Conservation (phyloP, 1,284 basidiomycete genomes). For the Malassezia furfur region DNA sequence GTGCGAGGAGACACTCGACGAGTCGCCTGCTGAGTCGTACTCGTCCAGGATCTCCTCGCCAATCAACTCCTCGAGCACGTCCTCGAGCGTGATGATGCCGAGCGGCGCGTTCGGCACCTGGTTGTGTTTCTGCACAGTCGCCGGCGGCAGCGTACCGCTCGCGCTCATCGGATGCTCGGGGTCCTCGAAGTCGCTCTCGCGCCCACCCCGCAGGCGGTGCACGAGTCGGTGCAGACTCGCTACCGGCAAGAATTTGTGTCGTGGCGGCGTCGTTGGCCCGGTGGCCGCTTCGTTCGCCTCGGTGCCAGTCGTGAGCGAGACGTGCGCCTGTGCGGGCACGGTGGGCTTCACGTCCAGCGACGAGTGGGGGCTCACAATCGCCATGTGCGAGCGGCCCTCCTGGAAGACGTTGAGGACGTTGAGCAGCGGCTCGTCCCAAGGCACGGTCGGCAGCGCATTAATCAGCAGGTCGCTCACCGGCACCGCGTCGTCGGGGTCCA, state of each 20-base stretch:
- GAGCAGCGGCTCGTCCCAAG: slow-evolving; percentile 72
- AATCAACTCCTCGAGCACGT: slow-evolving; percentile 64
- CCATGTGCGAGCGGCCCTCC: slow-evolving; percentile 82
- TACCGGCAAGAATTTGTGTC: slow-evolving; percentile 8
- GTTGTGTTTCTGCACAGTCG: slow-evolving; percentile 8
- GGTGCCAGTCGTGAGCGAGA: not conserved
- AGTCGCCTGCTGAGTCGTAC: slow-evolving; percentile 38
- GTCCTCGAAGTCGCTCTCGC: slow-evolving; percentile 19
- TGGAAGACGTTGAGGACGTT: slow-evolving; percentile 82
- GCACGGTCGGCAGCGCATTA: slow-evolving; percentile 75
- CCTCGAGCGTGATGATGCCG: slow-evolving; percentile 85
- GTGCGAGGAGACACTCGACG: not conserved
- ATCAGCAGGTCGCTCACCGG: slow-evolving; percentile 44
- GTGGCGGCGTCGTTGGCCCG: not conserved
- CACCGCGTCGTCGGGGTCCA: slow-evolving; percentile 65
- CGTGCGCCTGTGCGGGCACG: slow-evolving; percentile 3
- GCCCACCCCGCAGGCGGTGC: slow-evolving; percentile 9
- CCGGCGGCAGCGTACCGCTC: slow-evolving; percentile 2
- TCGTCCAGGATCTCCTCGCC: slow-evolving; percentile 45
- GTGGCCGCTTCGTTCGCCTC: slow-evolving; percentile 1
- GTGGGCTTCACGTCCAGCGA: slow-evolving; percentile 12
- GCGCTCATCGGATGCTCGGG: slow-evolving; percentile 37
- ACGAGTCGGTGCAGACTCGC: slow-evolving; percentile 9
- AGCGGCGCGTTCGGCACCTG: slow-evolving; percentile 54
- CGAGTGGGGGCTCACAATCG: slow-evolving; percentile 58